These are phyloP conservation scores for Trametes hirsuta DNA, from an alignment of 1,284 basidiomycete species.

Conservation along the genomic window DNA sequence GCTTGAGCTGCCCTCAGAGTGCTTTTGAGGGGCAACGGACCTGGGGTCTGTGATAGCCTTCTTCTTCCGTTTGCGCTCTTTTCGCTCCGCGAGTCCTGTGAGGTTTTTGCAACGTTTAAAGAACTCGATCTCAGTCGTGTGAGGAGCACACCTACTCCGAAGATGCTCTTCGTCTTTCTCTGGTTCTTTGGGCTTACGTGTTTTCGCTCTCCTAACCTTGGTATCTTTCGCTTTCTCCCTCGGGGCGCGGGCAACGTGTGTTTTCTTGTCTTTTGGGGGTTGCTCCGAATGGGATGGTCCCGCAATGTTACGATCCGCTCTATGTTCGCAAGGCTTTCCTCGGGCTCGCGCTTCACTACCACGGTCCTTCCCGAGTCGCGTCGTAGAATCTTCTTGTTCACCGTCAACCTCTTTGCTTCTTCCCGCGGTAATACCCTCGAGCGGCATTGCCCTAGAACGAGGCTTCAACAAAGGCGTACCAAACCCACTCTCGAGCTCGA, in stretches of 20 bases:
- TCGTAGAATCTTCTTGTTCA: too few species aligned
- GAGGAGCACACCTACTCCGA: constrained; percentile 4
- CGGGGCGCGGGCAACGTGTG: background rate
- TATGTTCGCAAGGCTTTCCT: too few species aligned
- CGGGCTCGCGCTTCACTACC: too few species aligned
- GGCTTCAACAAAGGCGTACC: constrained; percentile 63
- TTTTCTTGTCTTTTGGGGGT: background rate
- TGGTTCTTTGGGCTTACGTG: background rate
- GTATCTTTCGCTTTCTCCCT: background rate
- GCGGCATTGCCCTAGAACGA: constrained; percentile 30
- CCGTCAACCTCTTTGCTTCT: background rate
- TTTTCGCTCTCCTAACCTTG: background rate
- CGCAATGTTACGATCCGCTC: too few species aligned
- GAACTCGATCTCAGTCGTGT: background rate
- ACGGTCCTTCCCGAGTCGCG: too few species aligned
- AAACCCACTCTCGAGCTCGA: constrained; percentile 44
- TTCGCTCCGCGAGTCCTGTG: constrained; percentile 39
- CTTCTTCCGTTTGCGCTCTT: constrained; percentile 38
- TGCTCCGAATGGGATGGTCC: background rate
- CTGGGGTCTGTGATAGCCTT: constrained; percentile 49
- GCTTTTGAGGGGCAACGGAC: background rate
- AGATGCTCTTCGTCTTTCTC: constrained; percentile 9
- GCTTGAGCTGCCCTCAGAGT: constrained; percentile 1
- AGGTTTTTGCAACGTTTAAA: too few species aligned
- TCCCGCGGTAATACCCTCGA: background rate